Base-by-base conservation (phyloP, 441 rosid genomes). In the Euphorbia corollata region DNA sequence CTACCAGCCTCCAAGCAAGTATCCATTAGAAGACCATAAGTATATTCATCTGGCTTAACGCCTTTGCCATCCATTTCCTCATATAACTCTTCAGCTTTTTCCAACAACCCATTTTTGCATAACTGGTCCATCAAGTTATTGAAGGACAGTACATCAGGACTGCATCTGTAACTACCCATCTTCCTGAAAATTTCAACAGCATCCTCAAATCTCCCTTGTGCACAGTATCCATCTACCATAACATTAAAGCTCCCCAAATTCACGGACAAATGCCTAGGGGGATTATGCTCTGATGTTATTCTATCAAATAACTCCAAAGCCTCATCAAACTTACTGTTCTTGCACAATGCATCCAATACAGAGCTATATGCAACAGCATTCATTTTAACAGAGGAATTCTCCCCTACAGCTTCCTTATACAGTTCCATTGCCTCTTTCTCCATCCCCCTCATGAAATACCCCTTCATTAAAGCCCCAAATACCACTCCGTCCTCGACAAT, bases 201-300 rank as follows among this genome's bases (percentile, higher is more conserved):
- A 38, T 90, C 94, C 55, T 59, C 78, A 68, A 85, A 92, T 75
- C 68, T 86, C 23, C 83, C 84, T 69, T 85, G 81, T 0, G 71
- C 80, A 9, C 91, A 91, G 72, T 82, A 87, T n/a, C 99, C 96
- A 81, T 87, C 88, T 3, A 73, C 88, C 83, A 89, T 80, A 34
- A 86, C 99, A 77, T 93, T 93, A 72, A 89, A 91, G 72, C 86
- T 91, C 19, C 99, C 97, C 76, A 93, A 76, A 75, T 93, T 85
- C 67, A 90, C 79, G 1, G 81, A 75, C 79, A 89, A 74, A 48
- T 8, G 63, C 79, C 67, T 84, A 15, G 97, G 97, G 0, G 91
- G 92, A 47, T 68, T 77, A 72, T 91, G 97, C 72, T 81, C 83
- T 51, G 61, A 57, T 15, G 71, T 69, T 89, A 91, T 82, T 65